These are phyloP conservation scores for Suhomyces vadensis DNA, from an alignment of 805 yeast species.

Conservation along the genomic window DNA sequence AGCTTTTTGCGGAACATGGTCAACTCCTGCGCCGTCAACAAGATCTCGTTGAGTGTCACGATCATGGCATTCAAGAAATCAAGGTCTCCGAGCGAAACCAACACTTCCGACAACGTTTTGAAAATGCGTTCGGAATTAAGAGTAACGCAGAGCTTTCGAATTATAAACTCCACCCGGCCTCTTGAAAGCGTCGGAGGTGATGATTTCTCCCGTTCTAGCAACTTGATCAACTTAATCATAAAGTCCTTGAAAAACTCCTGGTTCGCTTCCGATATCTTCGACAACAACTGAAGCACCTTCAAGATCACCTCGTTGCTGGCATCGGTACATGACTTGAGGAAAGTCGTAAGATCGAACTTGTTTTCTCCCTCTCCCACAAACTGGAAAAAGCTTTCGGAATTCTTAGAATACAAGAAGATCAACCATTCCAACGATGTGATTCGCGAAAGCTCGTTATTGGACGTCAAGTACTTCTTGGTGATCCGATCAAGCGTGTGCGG, in stretches of 20 bases:
- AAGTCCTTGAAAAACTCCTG: conserved; percentile 77
- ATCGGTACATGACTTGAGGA: conserved; percentile 67
- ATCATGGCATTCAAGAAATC: conserved; percentile 78
- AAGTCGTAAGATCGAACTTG: conserved; percentile 62
- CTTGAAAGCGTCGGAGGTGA: conserved; percentile 56
- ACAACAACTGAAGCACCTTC: conserved; percentile 67
- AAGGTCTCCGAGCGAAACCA: conserved; percentile 52
- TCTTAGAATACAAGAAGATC: conserved; percentile 71
- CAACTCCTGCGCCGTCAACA: conserved; percentile 84
- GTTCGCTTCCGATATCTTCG: conserved; percentile 73
- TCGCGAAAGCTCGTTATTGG: conserved; percentile 69
- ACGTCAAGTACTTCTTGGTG: conserved; percentile 55
- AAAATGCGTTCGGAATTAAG: conserved; percentile 82
- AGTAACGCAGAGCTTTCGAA: conserved; percentile 79
- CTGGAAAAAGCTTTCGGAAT: conserved; percentile 36
- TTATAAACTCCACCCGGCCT: conserved; percentile 63
- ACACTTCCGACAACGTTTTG: conserved; percentile 72
- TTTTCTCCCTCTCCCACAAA: conserved; percentile 35
- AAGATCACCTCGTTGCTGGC: conserved; percentile 78
- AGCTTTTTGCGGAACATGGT: conserved; percentile 66
- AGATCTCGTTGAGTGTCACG: conserved; percentile 82
- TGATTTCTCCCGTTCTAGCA: conserved; percentile 54
- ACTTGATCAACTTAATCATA: conserved; percentile 64
- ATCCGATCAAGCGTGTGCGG: conserved; percentile 65
- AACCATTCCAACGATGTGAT: conserved; percentile 90